Evolutionary conservation across 192 early-diverging fungal genomes (phyloP).

Genomic region (Dimargaris cristalligena): DNA sequence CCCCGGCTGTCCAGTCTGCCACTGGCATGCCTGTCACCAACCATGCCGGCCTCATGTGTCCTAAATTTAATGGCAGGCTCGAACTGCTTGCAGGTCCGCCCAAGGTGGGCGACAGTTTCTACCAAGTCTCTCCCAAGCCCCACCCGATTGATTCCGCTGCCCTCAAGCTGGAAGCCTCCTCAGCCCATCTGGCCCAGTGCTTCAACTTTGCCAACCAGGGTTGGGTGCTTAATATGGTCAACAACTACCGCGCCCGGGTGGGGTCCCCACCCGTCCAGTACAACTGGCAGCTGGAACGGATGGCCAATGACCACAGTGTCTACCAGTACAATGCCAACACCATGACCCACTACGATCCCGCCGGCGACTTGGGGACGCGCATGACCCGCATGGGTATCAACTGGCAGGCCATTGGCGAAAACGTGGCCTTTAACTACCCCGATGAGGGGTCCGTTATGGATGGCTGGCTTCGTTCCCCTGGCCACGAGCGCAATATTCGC

Average conservation of each 20-base stretch:
- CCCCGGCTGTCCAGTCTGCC: too few relatives aligned
- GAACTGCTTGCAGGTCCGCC: too few relatives aligned
- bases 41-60: too few relatives aligned
- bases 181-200: too few relatives aligned
- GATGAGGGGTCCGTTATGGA: constrained; percentile 12
- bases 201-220: neutral
- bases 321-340: neutral
- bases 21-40: too few relatives aligned
- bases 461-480: constrained; percentile 29
- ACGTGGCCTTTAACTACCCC: constrained; percentile 16
- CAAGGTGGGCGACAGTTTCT: too few relatives aligned
- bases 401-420: constrained; percentile 23
- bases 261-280: neutral
- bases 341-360: neutral
- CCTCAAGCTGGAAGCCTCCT: too few relatives aligned
- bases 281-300: neutral
- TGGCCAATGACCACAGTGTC: neutral
- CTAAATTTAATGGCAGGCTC: too few relatives aligned
- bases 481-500: constrained; percentile 32
- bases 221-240: neutral
- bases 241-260: neutral
- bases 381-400: constrained; percentile 10
- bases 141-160: too few relatives aligned
- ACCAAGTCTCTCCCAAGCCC: too few relatives aligned
- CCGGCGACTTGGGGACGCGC: constrained; percentile 13